A percentile compares a stretch with the other conserved stretches of the same genome.
These are phyloP conservation scores for Chiua virens DNA, from an alignment of 768 basidiomycete genomes.

Conservation along the genomic window DNA sequence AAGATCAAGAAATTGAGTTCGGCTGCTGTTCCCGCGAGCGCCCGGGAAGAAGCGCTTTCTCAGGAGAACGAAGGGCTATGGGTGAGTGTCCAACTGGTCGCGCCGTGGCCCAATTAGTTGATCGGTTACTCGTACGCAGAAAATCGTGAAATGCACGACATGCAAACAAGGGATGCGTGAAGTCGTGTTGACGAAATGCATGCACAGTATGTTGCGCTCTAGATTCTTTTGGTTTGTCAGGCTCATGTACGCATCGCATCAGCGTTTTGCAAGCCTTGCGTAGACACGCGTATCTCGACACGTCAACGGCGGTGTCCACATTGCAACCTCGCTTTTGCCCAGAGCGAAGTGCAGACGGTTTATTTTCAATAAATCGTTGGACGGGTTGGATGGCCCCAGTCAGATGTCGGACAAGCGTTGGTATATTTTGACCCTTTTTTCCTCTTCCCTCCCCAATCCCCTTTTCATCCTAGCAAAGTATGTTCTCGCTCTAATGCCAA, in stretches of 20 bases:
- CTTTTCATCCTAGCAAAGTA: background rate
- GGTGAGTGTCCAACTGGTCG: constrained; percentile 38
- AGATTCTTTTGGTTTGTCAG: background rate
- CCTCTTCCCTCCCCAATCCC: background rate
- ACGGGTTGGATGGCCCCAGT: background rate
- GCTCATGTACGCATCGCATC: background rate
- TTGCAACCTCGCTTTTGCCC: constrained; percentile 78
- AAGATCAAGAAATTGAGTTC: constrained; percentile 45
- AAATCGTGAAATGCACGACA: constrained; percentile 84
- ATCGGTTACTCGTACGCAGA: constrained; percentile 31
- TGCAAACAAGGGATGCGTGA: constrained; percentile 78
- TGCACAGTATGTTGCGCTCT: constrained; percentile 69
- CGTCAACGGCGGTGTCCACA: constrained; percentile 94
- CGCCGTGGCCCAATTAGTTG: background rate
- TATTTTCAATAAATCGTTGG: constrained; percentile 50
- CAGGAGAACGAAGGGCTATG: constrained; percentile 58
- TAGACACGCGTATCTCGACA: constrained; percentile 84
- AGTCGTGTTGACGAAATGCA: constrained; percentile 83
- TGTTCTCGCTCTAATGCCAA: background rate
- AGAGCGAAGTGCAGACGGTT: constrained; percentile 74
- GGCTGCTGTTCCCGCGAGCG: constrained; percentile 29
- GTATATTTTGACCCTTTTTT: background rate
- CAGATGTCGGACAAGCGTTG: background rate
- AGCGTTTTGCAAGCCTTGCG: constrained; percentile 86
- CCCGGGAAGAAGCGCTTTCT: constrained; percentile 38